Evolutionary conservation across 768 basidiomycete genomes (phyloP).

Genomic region (Asterophora lycoperdoides): DNA sequence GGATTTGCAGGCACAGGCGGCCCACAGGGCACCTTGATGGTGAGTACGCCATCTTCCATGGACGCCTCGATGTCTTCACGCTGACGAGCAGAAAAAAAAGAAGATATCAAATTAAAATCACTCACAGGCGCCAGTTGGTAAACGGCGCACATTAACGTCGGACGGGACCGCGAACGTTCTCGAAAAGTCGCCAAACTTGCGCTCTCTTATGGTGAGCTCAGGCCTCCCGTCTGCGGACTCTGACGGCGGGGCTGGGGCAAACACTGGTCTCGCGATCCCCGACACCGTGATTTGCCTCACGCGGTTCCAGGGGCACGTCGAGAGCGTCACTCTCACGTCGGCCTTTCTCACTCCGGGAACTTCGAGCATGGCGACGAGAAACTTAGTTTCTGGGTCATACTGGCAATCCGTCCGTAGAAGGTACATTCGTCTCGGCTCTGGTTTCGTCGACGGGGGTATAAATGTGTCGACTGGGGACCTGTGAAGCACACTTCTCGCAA

Average conservation of each 20-base stretch:
- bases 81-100: slow-evolving; percentile 24
- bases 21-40: slow-evolving; percentile 50
- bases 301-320: slow-evolving; percentile 57
- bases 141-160: slow-evolving; percentile 48
- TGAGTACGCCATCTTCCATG: slow-evolving; percentile 60
- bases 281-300: slow-evolving; percentile 57
- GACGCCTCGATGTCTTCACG: slow-evolving; percentile 49
- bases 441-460: slow-evolving; percentile 13
- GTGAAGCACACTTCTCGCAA: slow-evolving; percentile 3
- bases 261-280: slow-evolving; percentile 40
- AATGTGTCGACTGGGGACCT: slow-evolving; percentile 20
- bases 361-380: slow-evolving; percentile 60
- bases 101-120: slow-evolving; percentile 15
- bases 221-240: slow-evolving; percentile 19
- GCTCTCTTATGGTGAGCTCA: slow-evolving; percentile 38
- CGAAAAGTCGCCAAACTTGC: slow-evolving; percentile 47
- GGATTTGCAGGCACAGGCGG: slow-evolving; percentile 39
- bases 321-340: slow-evolving; percentile 57
- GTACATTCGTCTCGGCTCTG: slow-evolving; percentile 27
- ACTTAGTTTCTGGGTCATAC: slow-evolving; percentile 47
- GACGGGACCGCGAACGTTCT: slow-evolving; percentile 52
- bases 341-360: slow-evolving; percentile 60
- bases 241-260: slow-evolving; percentile 24
- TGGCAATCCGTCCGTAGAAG: slow-evolving; percentile 59
- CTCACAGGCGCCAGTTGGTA: slow-evolving; percentile 15